Conservation (phyloP, 768 basidiomycete genomes). For the Psilocybe subaeruginosa region DNA sequence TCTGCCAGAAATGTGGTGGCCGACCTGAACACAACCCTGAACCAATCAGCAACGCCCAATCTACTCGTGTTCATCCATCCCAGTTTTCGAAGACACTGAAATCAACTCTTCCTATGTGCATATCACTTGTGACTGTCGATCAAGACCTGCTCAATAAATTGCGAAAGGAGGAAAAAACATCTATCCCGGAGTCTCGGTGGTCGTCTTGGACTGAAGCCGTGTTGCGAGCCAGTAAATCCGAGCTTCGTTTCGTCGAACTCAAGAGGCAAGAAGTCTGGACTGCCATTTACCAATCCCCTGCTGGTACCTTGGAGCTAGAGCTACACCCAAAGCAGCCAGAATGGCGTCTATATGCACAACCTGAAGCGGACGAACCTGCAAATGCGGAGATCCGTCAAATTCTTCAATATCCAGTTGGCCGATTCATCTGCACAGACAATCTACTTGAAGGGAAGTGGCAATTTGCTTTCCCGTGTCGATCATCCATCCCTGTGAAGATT, state of each 20-base stretch:
- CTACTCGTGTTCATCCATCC: conserved; percentile 70
- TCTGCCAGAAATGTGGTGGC: conserved; percentile 87
- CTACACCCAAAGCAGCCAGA: conserved; percentile 79
- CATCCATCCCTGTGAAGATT: conserved; percentile 61
- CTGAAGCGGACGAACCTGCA: conserved; percentile 68
- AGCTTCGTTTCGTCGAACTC: conserved; percentile 82
- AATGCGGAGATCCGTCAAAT: conserved; percentile 80
- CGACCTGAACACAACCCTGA: conserved; percentile 85
- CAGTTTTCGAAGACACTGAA: conserved; percentile 80
- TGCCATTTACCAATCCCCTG: conserved; percentile 72
- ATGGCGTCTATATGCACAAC: conserved; percentile 83
- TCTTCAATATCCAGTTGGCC: conserved; percentile 76
- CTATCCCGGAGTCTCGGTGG: conserved; percentile 65
- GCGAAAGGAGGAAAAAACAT: conserved; percentile 37
- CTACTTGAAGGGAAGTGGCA: conserved; percentile 81
- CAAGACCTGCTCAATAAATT: conserved; percentile 54
- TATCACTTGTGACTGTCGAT: conserved; percentile 58
- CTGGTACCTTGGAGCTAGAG: conserved; percentile 73
- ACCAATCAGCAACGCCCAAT: conserved; percentile 50
- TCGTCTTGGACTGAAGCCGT: conserved; percentile 69
- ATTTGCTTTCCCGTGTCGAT: conserved; percentile 69
- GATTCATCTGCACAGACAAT: conserved; percentile 57
- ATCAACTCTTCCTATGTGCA: conserved; percentile 84
- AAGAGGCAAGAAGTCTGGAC: conserved; percentile 92
- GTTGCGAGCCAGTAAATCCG: conserved; percentile 54